Conservation (phyloP, 177 flowering plant genomes). For the Telopea speciosissima region DNA sequence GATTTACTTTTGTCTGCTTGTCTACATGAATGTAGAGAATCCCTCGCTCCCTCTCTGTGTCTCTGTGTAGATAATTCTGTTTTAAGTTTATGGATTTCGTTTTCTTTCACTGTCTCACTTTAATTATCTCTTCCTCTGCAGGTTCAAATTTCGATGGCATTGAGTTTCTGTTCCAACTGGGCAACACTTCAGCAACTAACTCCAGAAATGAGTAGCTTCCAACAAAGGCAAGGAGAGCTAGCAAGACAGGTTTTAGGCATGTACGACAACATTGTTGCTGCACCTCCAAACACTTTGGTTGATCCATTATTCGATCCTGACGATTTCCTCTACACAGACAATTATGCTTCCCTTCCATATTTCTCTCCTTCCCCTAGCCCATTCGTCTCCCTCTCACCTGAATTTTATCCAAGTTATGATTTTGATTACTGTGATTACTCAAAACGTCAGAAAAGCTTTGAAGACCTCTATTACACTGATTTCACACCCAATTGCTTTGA, state of each 20-base stretch:
- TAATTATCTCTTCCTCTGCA: not conserved
- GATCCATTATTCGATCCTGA: slow-evolving; percentile 4
- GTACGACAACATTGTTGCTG: too few relatives aligned
- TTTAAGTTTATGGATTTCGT: too few relatives aligned
- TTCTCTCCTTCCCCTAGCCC: not conserved
- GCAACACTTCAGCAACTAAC: slow-evolving; percentile 2
- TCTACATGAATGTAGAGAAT: too few relatives aligned
- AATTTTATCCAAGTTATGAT: not conserved
- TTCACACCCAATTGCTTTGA: not conserved
- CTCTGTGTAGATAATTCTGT: too few relatives aligned
- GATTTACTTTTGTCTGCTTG: too few relatives aligned
- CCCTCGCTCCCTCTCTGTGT: too few relatives aligned
- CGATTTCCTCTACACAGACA: not conserved
- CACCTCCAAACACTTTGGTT: not conserved
- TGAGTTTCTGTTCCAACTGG: slow-evolving; percentile 10
- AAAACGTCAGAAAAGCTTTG: not conserved
- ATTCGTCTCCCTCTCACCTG: not conserved
- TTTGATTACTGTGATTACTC: not conserved
- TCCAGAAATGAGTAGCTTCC: slow-evolving; percentile 2
- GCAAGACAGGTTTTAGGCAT: slow-evolving; percentile 6
- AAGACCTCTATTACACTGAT: not conserved
- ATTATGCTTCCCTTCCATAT: not conserved
- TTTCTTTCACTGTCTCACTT: too few relatives aligned
- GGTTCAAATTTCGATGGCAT: slow-evolving; percentile 9
- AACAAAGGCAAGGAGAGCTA: not conserved